phyloP scores from a whole-genome alignment of 148 eudicot species.

The Rhododendron kiyosumense region DNA sequence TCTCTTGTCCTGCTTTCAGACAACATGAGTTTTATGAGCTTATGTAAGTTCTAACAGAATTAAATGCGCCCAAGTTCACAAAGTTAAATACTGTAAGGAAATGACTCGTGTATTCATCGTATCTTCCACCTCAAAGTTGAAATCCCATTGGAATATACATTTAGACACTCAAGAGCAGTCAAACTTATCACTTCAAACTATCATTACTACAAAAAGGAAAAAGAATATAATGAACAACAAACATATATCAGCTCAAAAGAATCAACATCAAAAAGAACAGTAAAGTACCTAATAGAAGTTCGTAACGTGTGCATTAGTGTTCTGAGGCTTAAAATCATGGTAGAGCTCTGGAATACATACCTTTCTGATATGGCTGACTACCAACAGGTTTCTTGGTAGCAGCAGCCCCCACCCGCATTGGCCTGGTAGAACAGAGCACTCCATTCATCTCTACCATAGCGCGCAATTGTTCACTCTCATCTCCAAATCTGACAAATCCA shows the following conservation, averaged over 20 bases:
- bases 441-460: slow-evolving; percentile 98
- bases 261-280: neutral
- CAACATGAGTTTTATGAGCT: slow-evolving; percentile 80
- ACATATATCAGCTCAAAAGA: slow-evolving; percentile 13
- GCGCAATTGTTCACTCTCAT: slow-evolving; percentile 85
- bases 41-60: slow-evolving; percentile 41
- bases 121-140: slow-evolving; percentile 34
- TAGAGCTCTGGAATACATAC: slow-evolving; percentile 23
- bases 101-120: slow-evolving; percentile 32
- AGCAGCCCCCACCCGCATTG: slow-evolving; percentile 95
- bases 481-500: slow-evolving; percentile 94
- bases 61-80: slow-evolving; percentile 53
- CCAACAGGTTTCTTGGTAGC: slow-evolving; percentile 67
- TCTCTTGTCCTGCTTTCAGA: slow-evolving; percentile 94
- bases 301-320: neutral
- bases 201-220: neutral
- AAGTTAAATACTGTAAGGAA: slow-evolving; percentile 70
- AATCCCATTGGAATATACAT: slow-evolving; percentile 24
- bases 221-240: slow-evolving; percentile 7
- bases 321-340: neutral
- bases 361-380: slow-evolving; percentile 56
- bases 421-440: slow-evolving; percentile 64
- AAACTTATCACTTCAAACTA: slow-evolving; percentile 20
- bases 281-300: neutral
- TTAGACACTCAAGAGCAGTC: slow-evolving; percentile 22